phyloP scores from a whole-genome alignment of 495 filamentous ascomycete species.

The Lasiosphaeriaceae sp. region DNA sequence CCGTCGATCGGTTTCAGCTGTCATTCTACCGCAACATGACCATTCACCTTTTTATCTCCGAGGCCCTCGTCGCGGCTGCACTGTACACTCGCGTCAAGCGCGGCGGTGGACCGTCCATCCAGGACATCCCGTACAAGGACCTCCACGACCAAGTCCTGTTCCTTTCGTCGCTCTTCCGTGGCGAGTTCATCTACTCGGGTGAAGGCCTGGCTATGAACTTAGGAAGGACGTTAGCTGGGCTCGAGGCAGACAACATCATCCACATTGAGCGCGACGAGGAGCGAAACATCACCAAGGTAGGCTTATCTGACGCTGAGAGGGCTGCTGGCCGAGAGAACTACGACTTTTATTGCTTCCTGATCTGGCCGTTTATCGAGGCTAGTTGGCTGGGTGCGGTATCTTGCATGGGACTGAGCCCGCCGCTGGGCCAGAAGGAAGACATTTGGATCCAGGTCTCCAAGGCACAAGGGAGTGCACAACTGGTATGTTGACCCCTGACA shows the following conservation, averaged over 20 bases:
- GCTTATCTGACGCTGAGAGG: slow-evolving; percentile 72
- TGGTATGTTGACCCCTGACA: slow-evolving; percentile 48
- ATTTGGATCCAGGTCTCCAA: slow-evolving; percentile 75
- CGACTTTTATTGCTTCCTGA: slow-evolving; percentile 96
- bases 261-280: slow-evolving; percentile 56
- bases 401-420: slow-evolving; percentile 79
- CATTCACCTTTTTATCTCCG: slow-evolving; percentile 93
- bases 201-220: slow-evolving; percentile 78
- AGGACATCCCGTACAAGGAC: slow-evolving; percentile 69
- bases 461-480: slow-evolving; percentile 76
- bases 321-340: slow-evolving; percentile 82
- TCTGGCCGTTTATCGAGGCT: slow-evolving; percentile 96
- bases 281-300: slow-evolving; percentile 58
- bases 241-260: slow-evolving; percentile 82
- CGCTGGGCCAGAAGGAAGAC: slow-evolving; percentile 52
- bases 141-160: slow-evolving; percentile 77
- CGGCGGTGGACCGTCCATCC: slow-evolving; percentile 75
- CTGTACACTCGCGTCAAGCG: slow-evolving; percentile 88
- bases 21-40: slow-evolving; percentile 99
- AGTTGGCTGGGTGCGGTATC: slow-evolving; percentile 86
- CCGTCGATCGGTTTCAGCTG: slow-evolving; percentile 92
- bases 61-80: slow-evolving; percentile 80
- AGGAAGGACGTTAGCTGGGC: slow-evolving; percentile 66
- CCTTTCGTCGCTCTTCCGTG: slow-evolving; percentile 87
- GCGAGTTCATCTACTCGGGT: slow-evolving; percentile 93